Conservation (phyloP, 2,329 filamentous ascomycete genomes). For the Fusarium succisae region DNA sequence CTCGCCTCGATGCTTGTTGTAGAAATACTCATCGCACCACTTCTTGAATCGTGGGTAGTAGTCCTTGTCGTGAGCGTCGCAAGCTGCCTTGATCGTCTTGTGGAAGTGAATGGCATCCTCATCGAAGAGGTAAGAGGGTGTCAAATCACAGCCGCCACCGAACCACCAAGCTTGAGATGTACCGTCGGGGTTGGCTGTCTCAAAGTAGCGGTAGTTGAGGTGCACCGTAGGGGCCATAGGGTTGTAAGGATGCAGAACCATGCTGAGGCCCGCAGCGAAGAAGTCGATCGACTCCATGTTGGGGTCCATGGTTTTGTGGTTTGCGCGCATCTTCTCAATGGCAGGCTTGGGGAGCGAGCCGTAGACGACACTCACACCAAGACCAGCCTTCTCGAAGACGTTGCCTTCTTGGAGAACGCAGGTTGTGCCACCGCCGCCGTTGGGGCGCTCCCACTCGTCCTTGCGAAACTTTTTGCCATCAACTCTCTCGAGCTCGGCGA, state of each 20-base stretch:
- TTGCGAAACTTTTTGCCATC: conserved; percentile 84
- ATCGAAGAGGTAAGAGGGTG: conserved; percentile 92
- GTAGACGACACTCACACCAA: conserved; percentile 95
- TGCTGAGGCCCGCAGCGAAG: conserved; percentile 91
- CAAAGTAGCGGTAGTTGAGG: conserved; percentile 98
- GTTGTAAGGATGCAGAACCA: conserved; percentile 93
- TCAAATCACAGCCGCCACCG: conserved; percentile 92
- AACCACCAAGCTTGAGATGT: conserved; percentile 96
- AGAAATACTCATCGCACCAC: conserved; percentile 99
- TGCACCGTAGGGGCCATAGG: conserved; percentile 98
- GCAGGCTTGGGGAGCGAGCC: conserved; percentile 86
- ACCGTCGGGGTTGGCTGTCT: conserved; percentile 87
- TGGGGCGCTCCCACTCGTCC: conserved; percentile 87
- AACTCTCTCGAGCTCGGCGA: conserved; percentile 81
- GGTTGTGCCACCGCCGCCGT: conserved; percentile 92
- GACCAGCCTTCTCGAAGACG: conserved; percentile 96
- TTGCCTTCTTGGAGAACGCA: conserved; percentile 96
- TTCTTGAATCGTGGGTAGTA: conserved; percentile 97
- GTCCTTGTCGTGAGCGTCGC: conserved; percentile 89
- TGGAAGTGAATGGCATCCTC: conserved; percentile 99
- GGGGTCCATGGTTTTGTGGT: conserved; percentile 89
- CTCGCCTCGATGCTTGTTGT: conserved; percentile 90
- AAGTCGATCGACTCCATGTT: conserved; percentile 87
- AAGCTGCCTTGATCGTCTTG: conserved; percentile 88
- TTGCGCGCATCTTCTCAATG: conserved; percentile 91